Evolutionary conservation across 306 rosid species (phyloP), one percentile per base, ranked within the genome.

Genomic region (Sindora glabra): DNA sequence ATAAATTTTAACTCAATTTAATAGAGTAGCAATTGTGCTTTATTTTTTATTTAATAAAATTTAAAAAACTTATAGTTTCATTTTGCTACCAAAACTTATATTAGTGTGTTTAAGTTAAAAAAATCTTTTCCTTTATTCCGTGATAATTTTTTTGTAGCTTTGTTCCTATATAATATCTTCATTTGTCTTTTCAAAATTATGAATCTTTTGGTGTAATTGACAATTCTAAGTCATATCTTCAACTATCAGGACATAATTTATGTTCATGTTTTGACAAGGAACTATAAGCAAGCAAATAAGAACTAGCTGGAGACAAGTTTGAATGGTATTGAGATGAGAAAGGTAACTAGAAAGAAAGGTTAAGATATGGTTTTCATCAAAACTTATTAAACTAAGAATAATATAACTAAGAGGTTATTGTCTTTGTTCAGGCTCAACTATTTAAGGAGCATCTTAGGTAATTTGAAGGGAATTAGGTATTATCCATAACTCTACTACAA

Each of bases 251-350:
- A 50, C 56, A 68, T 39, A 75, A 41, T 23, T 46, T 77, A 66
- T 60, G 42, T 72, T 53, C 69, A 3, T 83, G 89, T 56, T 72
- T 89, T 22, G 13, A 32, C 24, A 70, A 77, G 38, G 95, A 89
- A 65, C 68, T 89, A n/a, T 48, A 59, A 9, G 69, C 27, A 59
- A 46, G 77, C n/a, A n/a, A n/a, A n/a, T 0, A 77, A 72, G 42
- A 21, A 39, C 51, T 86, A 81, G 70, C 61, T 89, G 34, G 70
- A 48, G 36, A 54, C 3, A 47, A 83, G 89, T 70, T 62, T 89
- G 64, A 14, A 50, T 18, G 44, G 17, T 14, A 50, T 89, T 15
- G 62, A 74, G 65, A 75, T 59, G 16, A 79, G 74, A 68, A 86
- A 89, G 83, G 3, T 2, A n/a, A 39, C 13, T 53, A 27, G 32